These are phyloP conservation scores for Rhododendron mucronatum DNA, from an alignment of 148 eudicot species.

Conservation along the genomic window DNA sequence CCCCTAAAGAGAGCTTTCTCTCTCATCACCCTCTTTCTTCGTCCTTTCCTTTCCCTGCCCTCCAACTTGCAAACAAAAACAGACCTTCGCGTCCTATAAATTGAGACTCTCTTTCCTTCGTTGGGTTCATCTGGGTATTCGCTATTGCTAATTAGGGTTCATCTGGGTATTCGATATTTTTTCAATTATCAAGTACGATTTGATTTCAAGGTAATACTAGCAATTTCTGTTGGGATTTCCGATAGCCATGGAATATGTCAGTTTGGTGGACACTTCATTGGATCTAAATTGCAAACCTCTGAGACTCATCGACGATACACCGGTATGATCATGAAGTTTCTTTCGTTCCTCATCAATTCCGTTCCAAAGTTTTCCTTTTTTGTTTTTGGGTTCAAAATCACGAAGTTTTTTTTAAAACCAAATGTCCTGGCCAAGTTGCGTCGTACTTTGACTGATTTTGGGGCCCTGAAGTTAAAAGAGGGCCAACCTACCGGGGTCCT, in stretches of 20 bases:
- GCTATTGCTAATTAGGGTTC: neutral
- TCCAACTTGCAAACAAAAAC: neutral
- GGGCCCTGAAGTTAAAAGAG: too few relatives aligned
- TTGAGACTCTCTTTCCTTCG: neutral
- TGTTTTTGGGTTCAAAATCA: too few relatives aligned
- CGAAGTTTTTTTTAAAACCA: too few relatives aligned
- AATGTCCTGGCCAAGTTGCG: too few relatives aligned
- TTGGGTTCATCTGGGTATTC: neutral
- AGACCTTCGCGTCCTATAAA: neutral
- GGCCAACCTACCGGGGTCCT: too few relatives aligned
- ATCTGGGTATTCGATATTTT: neutral
- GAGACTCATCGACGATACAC: slow-evolving; percentile 41
- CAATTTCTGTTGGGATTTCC: neutral
- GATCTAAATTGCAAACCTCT: slow-evolving; percentile 48
- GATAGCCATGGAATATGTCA: slow-evolving; percentile 52
- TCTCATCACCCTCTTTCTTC: neutral
- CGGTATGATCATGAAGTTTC: slow-evolving; percentile 12
- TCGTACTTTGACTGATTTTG: too few relatives aligned
- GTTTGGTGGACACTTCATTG: slow-evolving; percentile 62
- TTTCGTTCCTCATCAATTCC: neutral
- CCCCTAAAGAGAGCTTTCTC: neutral
- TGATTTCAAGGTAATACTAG: neutral
- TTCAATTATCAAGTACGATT: neutral
- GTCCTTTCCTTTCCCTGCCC: neutral
- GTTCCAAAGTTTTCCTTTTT: neutral